Evolutionary conservation across 768 basidiomycete species (phyloP), one percentile per base, ranked within the genome.

Genomic region (Tubosaeta sp.): DNA sequence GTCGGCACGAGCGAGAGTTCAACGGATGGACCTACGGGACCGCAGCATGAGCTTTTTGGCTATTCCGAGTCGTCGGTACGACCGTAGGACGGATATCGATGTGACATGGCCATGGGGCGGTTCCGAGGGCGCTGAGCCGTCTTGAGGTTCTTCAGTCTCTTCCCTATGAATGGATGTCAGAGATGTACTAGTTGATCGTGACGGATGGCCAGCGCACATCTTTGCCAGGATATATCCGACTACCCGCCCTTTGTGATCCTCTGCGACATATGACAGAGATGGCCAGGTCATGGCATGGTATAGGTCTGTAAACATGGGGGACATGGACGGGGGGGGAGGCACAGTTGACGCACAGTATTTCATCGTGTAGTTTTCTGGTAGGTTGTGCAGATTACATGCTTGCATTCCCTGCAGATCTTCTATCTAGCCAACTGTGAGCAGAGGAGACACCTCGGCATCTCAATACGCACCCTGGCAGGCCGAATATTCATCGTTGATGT

Each of bases 201-300:
- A 31, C 22, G 12, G 36, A 25, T n/a, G 22, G 45, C 4, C 36
- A 22, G 72, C 81, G 41, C 55, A 95, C 94, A 96, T 95, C 69
- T 94, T 94, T 2, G 90, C 92, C n/a, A 97, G 73, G 31, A 95
- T 94, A 66, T 97, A 97, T 27, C 94, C 94, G 2, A 97, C 91
- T 49, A 97, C 86, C 49, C 88, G 77, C 1, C 93, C 93, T 61
- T 89, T 85, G 60, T 83, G 78, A 58, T 94, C 92, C 62, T 93
- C 92, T 0, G 94, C 94, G 6, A 97, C 92, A 59, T 88, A 95
- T 8, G 91, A 94, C 18, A 96, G 78, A 54, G 91, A 85, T 1
- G 94, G 93, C 94, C 94, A 97, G 6, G 90, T 92, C 71, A 94
- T 75, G 8, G 81, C 77, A 63, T 94, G 93, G 66, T 92, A 94